phyloP scores from a whole-genome alignment of 1,139 yeast genomes.

The Nakaseomyces sp. region DNA sequence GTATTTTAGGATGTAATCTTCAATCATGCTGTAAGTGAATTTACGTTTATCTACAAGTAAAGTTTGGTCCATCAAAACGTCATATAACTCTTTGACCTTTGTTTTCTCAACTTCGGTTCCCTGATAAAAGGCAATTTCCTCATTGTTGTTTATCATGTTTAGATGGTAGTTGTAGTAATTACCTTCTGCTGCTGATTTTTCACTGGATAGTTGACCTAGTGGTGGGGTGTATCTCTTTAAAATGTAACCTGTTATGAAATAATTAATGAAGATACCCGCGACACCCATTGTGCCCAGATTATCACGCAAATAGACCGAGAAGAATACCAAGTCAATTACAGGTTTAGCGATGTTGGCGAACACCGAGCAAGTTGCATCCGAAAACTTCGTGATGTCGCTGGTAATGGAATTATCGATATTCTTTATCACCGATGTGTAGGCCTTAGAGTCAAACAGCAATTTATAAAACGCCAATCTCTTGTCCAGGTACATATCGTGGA shows the following conservation, averaged over 20 bases:
- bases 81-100: slow-evolving; percentile 54
- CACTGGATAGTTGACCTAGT: slow-evolving; percentile 70
- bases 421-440: slow-evolving; percentile 34
- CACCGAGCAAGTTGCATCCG: slow-evolving; percentile 73
- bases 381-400: slow-evolving; percentile 73
- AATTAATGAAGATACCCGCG: slow-evolving; percentile 71
- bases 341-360: slow-evolving; percentile 91
- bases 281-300: slow-evolving; percentile 82
- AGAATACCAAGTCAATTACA: slow-evolving; percentile 76
- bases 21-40: slow-evolving; percentile 60
- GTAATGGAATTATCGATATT: slow-evolving; percentile 70
- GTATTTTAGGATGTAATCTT: slow-evolving; percentile 80
- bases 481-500: slow-evolving; percentile 85
- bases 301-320: slow-evolving; percentile 74
- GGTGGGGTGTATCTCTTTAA: slow-evolving; percentile 73
- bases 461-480: slow-evolving; percentile 77
- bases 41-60: slow-evolving; percentile 38
- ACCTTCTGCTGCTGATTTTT: slow-evolving; percentile 75
- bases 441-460: slow-evolving; percentile 40
- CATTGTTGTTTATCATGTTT: slow-evolving; percentile 78
- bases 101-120: slow-evolving; percentile 77
- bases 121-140: slow-evolving; percentile 89
- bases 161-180: slow-evolving; percentile 81
- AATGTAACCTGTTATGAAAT: slow-evolving; percentile 68
- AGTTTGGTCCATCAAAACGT: slow-evolving; percentile 46